These are phyloP conservation scores for Saccharomycopsis oosterbeekiorum DNA, from an alignment of 805 yeast species.

Conservation along the genomic window DNA sequence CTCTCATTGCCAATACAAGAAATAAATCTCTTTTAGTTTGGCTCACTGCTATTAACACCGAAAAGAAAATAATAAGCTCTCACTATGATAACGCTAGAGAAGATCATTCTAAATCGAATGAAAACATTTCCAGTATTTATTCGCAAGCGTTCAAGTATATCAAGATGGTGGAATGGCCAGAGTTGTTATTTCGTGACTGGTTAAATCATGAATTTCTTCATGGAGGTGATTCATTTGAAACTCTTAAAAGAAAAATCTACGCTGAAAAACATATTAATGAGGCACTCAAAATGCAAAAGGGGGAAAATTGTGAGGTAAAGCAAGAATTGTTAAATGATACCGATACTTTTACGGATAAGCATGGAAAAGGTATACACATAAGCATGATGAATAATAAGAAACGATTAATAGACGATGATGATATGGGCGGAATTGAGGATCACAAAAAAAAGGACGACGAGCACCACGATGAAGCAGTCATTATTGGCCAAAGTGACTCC, in stretches of 20 bases:
- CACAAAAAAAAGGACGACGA: too few species aligned
- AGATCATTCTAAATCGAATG: too few species aligned
- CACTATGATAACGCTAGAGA: not conserved
- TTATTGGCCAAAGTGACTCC: not conserved
- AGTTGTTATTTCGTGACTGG: conserved; percentile 4
- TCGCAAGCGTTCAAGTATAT: not conserved
- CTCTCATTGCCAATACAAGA: not conserved
- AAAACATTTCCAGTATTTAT: not conserved
- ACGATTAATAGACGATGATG: not conserved
- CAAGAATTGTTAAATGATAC: not conserved
- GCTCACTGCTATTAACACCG: conserved; percentile 1
- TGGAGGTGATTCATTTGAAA: not conserved
- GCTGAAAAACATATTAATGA: not conserved
- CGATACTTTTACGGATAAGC: not conserved
- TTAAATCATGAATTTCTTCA: conserved; percentile 2
- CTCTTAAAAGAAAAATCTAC: not conserved
- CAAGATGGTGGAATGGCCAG: conserved; percentile 1
- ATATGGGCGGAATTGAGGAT: too few species aligned
- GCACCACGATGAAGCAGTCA: not conserved
- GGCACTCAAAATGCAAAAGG: not conserved
- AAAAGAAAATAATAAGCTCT: not conserved
- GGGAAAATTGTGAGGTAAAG: not conserved
- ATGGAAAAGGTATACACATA: not conserved
- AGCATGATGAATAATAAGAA: not conserved
- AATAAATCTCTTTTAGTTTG: conserved; percentile 1